Percentiles rank a stretch among this genome's conserved stretches.
Evolutionary conservation across 2,329 filamentous ascomycete species (phyloP).

Genomic region (Graphiopsis chlorocephala): DNA sequence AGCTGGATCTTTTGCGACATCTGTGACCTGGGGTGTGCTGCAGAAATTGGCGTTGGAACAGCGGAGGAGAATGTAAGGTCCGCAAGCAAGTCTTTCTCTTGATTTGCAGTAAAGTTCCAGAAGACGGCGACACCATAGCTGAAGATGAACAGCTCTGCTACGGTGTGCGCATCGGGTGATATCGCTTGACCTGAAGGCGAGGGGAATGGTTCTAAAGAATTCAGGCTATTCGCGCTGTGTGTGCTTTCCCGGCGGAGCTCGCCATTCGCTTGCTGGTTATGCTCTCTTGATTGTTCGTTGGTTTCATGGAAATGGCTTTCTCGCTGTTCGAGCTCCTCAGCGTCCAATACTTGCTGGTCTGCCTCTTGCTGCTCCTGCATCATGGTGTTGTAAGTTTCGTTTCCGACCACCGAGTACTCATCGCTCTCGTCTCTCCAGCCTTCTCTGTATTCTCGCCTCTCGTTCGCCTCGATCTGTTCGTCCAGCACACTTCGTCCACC

Average conservation of each 20-base stretch:
- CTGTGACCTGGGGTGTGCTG: conserved; percentile 10
- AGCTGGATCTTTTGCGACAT: conserved; percentile 25
- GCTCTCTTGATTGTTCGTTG: conserved; percentile 8
- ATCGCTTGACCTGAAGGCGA: conserved; percentile 51
- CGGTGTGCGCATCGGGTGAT: conserved; percentile 68
- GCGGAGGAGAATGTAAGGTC: conserved; percentile 78
- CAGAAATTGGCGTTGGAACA: conserved; percentile 5
- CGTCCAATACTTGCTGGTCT: conserved; percentile 13
- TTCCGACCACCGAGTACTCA: conserved; percentile 45
- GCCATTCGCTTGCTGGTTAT: conserved; percentile 1
- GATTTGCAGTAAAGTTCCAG: conserved; percentile 95
- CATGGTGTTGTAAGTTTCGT: conserved; percentile 20
- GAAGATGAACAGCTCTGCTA: conserved; percentile 96
- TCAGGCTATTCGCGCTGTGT: conserved; percentile 34
- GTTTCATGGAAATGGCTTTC: conserved; percentile 14
- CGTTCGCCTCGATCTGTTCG: conserved; percentile 92
- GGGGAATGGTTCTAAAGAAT: conserved; percentile 37
- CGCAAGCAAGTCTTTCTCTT: conserved; percentile 94
- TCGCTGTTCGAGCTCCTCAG: conserved; percentile 15
- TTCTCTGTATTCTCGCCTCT: conserved; percentile 83
- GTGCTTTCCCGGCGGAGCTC: conserved; percentile 27
- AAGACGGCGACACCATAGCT: conserved; percentile 97
- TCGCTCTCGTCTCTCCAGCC: conserved; percentile 85
- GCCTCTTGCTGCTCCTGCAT: conserved; percentile 18
- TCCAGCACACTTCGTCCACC: conserved; percentile 91